Conservation (phyloP, 2,329 filamentous ascomycete species). For the Xylariaceae sp. region DNA sequence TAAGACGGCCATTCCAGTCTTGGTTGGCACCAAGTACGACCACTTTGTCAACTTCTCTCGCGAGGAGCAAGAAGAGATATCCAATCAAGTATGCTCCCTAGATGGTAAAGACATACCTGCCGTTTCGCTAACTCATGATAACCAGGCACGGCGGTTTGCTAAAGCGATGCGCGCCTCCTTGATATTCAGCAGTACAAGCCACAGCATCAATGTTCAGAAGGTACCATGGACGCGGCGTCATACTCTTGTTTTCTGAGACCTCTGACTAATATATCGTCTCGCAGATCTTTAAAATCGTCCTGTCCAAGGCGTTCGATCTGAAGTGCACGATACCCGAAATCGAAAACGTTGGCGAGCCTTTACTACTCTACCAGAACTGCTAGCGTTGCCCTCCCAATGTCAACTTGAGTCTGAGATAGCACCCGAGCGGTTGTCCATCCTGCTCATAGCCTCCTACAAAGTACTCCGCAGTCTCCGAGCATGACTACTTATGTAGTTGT, state of each 20-base stretch:
- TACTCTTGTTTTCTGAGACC: not conserved
- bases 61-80: slow-evolving; percentile 98
- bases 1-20: slow-evolving; percentile 98
- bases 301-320: slow-evolving; percentile 96
- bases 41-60: slow-evolving; percentile 98
- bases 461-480: not conserved
- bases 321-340: slow-evolving; percentile 99
- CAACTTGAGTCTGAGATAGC: not conserved
- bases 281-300: slow-evolving; percentile 98
- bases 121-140: slow-evolving; percentile 16
- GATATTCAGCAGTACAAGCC: slow-evolving; percentile 97
- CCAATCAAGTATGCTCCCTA: slow-evolving; percentile 64
- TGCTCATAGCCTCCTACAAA: not conserved
- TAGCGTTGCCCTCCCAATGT: slow-evolving; percentile 20
- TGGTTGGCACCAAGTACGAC: slow-evolving; percentile 97
- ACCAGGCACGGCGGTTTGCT: slow-evolving; percentile 87
- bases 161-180: slow-evolving; percentile 97
- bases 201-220: slow-evolving; percentile 99
- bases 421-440: not conserved
- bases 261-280: slow-evolving; percentile 9
- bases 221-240: slow-evolving; percentile 43
- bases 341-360: slow-evolving; percentile 92
- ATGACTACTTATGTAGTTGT: slow-evolving; percentile 1
- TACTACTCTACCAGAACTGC: slow-evolving; percentile 79
- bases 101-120: not conserved